Percentiles rank a stretch among this genome's conserved stretches.
These are phyloP conservation scores for Setaria viridis DNA, from an alignment of 202 grass and related monocot genomes.

Conservation along the genomic window DNA sequence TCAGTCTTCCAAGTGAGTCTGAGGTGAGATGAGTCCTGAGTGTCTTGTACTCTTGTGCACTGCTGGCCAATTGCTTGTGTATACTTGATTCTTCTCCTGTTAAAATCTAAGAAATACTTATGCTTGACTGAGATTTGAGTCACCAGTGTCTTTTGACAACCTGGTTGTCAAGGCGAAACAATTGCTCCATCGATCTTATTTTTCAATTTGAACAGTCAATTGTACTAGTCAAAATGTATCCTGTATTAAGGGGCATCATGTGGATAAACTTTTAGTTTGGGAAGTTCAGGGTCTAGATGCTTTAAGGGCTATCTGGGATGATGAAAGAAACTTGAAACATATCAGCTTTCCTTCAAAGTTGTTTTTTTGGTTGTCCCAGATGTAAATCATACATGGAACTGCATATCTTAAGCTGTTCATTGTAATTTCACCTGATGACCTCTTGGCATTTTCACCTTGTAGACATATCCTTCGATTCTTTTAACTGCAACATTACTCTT, in stretches of 20 bases:
- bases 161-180: not conserved
- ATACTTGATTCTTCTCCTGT: not conserved
- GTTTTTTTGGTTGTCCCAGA: not conserved
- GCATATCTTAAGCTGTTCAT: not conserved
- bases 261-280: not conserved
- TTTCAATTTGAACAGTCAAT: slow-evolving; percentile 1
- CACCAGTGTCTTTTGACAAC: slow-evolving; percentile 10
- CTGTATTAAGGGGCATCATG: not conserved
- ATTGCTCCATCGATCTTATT: not conserved
- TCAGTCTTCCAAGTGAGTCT: slow-evolving; percentile 69
- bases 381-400: not conserved
- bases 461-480: not conserved
- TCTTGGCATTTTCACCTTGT: not conserved
- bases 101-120: not conserved
- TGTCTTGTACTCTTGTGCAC: not conserved
- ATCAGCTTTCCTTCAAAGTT: not conserved
- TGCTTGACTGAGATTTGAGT: slow-evolving; percentile 15
- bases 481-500: slow-evolving; percentile 1
- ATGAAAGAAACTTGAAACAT: not conserved
- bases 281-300: not conserved
- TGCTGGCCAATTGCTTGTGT: slow-evolving; percentile 15
- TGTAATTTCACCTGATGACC: not conserved
- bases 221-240: not conserved
- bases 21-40: slow-evolving; percentile 61
- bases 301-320: not conserved